These are phyloP conservation scores for Aspergillus haitiensis DNA, from an alignment of 495 filamentous ascomycete genomes.

Conservation along the genomic window DNA sequence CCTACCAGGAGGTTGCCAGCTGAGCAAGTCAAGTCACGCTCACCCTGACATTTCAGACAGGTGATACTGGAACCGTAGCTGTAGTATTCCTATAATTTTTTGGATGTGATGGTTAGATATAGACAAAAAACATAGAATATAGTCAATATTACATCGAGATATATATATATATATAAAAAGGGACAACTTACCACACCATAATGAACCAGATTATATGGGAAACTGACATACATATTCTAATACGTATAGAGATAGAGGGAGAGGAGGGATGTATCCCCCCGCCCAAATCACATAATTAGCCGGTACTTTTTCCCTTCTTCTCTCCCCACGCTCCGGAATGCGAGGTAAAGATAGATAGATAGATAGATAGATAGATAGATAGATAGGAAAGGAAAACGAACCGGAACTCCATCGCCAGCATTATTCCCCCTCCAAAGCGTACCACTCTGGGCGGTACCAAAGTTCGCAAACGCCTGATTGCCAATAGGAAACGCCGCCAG, in stretches of 20 bases:
- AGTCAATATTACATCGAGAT: constrained; percentile 3
- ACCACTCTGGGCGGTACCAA: constrained; percentile 29
- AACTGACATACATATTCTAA: constrained; percentile 36
- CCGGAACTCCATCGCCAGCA: constrained; percentile 33
- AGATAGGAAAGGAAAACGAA: constrained; percentile 15
- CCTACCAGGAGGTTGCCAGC: constrained; percentile 33
- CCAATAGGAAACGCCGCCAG: constrained; percentile 40
- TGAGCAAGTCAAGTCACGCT: constrained; percentile 36
- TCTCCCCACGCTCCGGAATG: not conserved
- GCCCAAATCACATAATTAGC: not conserved
- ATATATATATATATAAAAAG: not conserved
- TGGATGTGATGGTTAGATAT: too few species aligned
- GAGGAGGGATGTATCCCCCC: too few species aligned
- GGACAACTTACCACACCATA: constrained; percentile 32
- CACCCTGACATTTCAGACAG: constrained; percentile 27
- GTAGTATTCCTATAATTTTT: constrained; percentile 33
- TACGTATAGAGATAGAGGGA: too few species aligned
- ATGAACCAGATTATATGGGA: constrained; percentile 30
- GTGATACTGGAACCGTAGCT: constrained; percentile 28
- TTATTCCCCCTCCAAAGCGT: constrained; percentile 37
- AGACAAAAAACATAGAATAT: not conserved
- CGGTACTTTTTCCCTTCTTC: not conserved
- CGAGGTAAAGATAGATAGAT: not conserved
- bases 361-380: not conserved
- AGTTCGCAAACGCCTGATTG: constrained; percentile 33